A percentile compares a stretch with the other conserved stretches of the same genome.
These are phyloP conservation scores for Magnolia changhungtana DNA, from an alignment of 164 flowering plant species.

Conservation along the genomic window DNA sequence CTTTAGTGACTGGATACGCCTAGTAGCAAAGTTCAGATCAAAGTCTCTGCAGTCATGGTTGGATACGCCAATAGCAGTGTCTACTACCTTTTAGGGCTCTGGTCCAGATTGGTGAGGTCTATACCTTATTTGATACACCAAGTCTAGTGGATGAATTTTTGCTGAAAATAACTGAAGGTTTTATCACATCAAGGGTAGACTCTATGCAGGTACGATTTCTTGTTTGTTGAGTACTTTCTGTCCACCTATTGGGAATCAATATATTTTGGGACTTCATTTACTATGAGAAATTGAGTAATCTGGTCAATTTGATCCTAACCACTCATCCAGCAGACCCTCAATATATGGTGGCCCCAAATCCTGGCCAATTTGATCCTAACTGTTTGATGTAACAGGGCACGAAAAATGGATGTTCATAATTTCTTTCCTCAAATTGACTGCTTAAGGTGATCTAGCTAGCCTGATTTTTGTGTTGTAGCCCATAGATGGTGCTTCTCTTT, in stretches of 20 bases:
- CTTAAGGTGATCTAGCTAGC: background rate
- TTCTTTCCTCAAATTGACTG: background rate
- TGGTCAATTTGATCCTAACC: background rate
- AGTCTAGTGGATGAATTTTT: constrained; percentile 92
- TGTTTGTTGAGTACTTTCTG: too few relatives aligned
- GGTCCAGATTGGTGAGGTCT: constrained; percentile 95
- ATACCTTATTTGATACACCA: constrained; percentile 90
- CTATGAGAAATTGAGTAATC: background rate
- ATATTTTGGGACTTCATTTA: background rate
- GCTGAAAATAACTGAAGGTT: constrained; percentile 89
- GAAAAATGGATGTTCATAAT: background rate
- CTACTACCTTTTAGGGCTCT: constrained; percentile 88
- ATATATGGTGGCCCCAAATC: too few relatives aligned
- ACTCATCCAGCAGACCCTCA: background rate
- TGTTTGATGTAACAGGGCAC: background rate
- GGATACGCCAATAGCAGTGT: too few relatives aligned
- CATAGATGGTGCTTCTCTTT: background rate
- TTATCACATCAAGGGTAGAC: constrained; percentile 89
- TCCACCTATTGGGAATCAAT: too few relatives aligned
- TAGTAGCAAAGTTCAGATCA: too few relatives aligned
- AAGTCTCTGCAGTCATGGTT: too few relatives aligned
- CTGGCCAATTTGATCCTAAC: too few relatives aligned
- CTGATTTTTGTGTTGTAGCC: background rate
- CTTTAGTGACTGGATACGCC: too few relatives aligned
- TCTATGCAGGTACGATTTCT: constrained; percentile 72